Evolutionary conservation across 1,284 basidiomycete species (phyloP).

Genomic region (Phlebopus sp.): DNA sequence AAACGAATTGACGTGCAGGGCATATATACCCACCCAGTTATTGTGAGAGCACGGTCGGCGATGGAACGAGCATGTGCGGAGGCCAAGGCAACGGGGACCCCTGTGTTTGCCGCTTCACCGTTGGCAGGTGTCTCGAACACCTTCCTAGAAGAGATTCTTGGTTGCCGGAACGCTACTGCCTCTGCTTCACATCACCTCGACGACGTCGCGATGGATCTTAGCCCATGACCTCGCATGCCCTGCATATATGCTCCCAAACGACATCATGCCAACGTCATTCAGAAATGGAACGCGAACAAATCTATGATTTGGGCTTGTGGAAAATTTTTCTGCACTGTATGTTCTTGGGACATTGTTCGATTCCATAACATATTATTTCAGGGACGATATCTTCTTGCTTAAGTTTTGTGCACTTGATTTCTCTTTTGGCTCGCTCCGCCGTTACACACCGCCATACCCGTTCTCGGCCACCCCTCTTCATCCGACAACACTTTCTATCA

Average conservation of each 20-base stretch:
- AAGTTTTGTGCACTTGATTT: slow-evolving; percentile 9
- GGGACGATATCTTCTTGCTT: slow-evolving; percentile 31
- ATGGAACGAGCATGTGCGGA: slow-evolving; percentile 56
- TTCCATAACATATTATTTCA: slow-evolving; percentile 36
- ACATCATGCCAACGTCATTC: slow-evolving; percentile 5
- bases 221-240: slow-evolving; percentile 24
- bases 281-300: slow-evolving; percentile 4
- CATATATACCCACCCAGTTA: slow-evolving; percentile 64
- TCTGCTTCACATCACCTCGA: slow-evolving; percentile 16
- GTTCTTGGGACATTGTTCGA: slow-evolving; percentile 36
- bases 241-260: slow-evolving; percentile 7
- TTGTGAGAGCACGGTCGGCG: slow-evolving; percentile 60
- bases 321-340: slow-evolving; percentile 26
- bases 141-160: slow-evolving; percentile 65
- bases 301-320: slow-evolving; percentile 19
- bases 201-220: slow-evolving; percentile 43
- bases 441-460: slow-evolving; percentile 17
- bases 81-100: slow-evolving; percentile 39
- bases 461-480: slow-evolving; percentile 1
- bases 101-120: slow-evolving; percentile 63
- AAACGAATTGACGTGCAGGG: slow-evolving; percentile 58
- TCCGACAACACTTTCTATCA: too few species aligned
- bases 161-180: slow-evolving; percentile 17
- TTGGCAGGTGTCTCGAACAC: slow-evolving; percentile 54
- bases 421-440: background rate